Percentiles rank a stretch among this genome's conserved stretches.
Evolutionary conservation across 1,284 basidiomycete genomes (phyloP).

Genomic region (Pholiota adiposa): DNA sequence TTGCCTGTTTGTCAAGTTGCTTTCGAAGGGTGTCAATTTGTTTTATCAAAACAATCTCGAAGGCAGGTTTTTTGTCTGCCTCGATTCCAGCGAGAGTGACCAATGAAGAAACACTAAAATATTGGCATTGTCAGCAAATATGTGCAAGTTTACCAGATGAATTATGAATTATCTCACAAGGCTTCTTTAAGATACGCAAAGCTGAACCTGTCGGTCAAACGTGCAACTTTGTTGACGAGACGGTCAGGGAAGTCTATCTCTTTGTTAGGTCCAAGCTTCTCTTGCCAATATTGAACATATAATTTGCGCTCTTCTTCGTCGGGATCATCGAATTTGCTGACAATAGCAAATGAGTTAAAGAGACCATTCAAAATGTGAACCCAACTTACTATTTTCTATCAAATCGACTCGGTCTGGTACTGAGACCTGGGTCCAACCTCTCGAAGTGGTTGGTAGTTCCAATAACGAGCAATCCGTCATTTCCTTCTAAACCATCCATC

Average conservation of each 20-base stretch:
- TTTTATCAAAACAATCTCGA: slow-evolving; percentile 50
- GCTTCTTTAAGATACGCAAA: slow-evolving; percentile 86
- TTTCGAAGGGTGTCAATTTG: slow-evolving; percentile 65
- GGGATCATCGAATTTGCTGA: slow-evolving; percentile 69
- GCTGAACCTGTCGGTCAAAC: slow-evolving; percentile 67
- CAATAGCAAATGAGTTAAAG: background rate
- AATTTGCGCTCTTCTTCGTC: slow-evolving; percentile 61
- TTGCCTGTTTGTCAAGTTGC: slow-evolving; percentile 50
- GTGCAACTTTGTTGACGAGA: slow-evolving; percentile 62
- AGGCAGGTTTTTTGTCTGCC: slow-evolving; percentile 51
- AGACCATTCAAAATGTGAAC: background rate
- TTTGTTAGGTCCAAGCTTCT: slow-evolving; percentile 66
- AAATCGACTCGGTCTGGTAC: slow-evolving; percentile 79
- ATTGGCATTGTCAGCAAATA: background rate
- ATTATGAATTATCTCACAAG: slow-evolving; percentile 58
- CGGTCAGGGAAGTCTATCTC: slow-evolving; percentile 67
- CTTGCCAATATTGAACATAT: slow-evolving; percentile 79
- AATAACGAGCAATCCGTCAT: slow-evolving; percentile 79
- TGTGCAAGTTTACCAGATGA: background rate
- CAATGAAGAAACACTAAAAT: slow-evolving; percentile 61
- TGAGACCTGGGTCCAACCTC: slow-evolving; percentile 73
- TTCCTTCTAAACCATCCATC: slow-evolving; percentile 74
- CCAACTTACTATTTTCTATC: slow-evolving; percentile 78
- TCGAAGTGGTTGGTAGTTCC: slow-evolving; percentile 87
- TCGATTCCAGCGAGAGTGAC: slow-evolving; percentile 57